A percentile compares a stretch with the other conserved stretches of the same genome.
Evolutionary conservation across 768 basidiomycete genomes (phyloP).

Genomic region (Pleurotus platypus): DNA sequence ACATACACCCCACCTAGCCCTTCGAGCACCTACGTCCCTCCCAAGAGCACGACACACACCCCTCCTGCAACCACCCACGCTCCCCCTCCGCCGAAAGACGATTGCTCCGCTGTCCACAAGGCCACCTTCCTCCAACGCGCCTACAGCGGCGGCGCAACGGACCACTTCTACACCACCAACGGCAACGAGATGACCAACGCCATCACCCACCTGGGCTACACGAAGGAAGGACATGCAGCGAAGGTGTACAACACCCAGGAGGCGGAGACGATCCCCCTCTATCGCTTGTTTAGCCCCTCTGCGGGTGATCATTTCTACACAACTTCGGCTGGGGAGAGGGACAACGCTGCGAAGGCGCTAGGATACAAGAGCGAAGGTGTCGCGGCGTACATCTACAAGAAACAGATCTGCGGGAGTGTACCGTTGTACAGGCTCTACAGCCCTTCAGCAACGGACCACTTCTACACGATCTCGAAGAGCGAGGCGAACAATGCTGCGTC

Average conservation of each 20-base stretch:
- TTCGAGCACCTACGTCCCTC: no score
- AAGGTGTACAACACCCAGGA: conserved; percentile 7
- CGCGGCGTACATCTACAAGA: not conserved
- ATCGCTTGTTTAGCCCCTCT: not conserved
- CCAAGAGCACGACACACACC: no score
- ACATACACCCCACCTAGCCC: no score
- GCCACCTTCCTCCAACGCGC: conserved; percentile 5
- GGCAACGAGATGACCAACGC: conserved; percentile 4
- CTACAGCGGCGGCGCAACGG: not conserved
- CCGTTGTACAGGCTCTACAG: conserved; percentile 1
- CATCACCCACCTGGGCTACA: not conserved
- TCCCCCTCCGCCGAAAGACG: not conserved
- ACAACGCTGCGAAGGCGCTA: conserved; percentile 1
- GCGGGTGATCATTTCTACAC: conserved; percentile 6
- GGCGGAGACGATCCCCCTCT: conserved; percentile 8
- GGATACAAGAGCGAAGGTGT: conserved; percentile 5
- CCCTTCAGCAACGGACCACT: not conserved
- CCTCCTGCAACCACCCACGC: not conserved
- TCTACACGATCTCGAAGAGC: conserved; percentile 1
- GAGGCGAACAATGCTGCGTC: conserved; percentile 1
- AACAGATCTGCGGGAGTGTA: conserved; percentile 5
- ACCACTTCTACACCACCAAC: conserved; percentile 9
- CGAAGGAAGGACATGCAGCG: not conserved
- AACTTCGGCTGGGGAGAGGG: not conserved
- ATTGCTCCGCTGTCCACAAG: not conserved